Evolutionary conservation across 2,329 filamentous ascomycete genomes (phyloP).

Genomic region (Sporothrix humicola): DNA sequence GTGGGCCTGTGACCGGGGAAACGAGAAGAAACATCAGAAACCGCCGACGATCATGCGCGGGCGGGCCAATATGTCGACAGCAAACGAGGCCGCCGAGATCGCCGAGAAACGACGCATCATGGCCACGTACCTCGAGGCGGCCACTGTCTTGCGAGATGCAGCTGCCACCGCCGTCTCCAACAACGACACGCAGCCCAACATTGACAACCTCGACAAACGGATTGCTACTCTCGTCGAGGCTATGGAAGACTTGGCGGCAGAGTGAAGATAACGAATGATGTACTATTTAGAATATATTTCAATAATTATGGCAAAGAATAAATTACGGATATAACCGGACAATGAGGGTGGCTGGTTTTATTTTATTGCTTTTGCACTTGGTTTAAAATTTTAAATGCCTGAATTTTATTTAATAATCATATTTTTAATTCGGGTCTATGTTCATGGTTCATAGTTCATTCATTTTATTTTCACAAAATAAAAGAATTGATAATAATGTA

Average conservation of each 20-base stretch:
- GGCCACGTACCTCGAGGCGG: conserved; percentile 27
- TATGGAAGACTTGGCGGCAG: neutral
- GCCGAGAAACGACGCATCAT: neutral
- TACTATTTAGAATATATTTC: too few species aligned
- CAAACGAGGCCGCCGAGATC: neutral
- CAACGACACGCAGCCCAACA: conserved; percentile 21
- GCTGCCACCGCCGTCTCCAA: conserved; percentile 32
- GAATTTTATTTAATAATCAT: too few species aligned
- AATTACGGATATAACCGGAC: too few species aligned
- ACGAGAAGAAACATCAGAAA: neutral
- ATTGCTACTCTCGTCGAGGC: conserved; percentile 1
- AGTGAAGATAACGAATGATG: neutral
- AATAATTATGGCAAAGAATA: too few species aligned
- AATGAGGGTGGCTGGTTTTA: too few species aligned
- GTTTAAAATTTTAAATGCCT: too few species aligned
- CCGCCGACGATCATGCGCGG: conserved; percentile 8
- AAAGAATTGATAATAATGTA: too few species aligned
- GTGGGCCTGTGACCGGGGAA: conserved; percentile 27
- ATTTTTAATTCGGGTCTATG: too few species aligned
- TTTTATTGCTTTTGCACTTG: too few species aligned
- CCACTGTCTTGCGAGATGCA: conserved; percentile 12
- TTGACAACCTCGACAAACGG: conserved; percentile 4
- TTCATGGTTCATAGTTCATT: too few species aligned
- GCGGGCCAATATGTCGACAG: neutral
- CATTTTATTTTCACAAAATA: too few species aligned